These are phyloP conservation scores for Amborella trichopoda DNA, from an alignment of 164 flowering plant species.

Conservation along the genomic window DNA sequence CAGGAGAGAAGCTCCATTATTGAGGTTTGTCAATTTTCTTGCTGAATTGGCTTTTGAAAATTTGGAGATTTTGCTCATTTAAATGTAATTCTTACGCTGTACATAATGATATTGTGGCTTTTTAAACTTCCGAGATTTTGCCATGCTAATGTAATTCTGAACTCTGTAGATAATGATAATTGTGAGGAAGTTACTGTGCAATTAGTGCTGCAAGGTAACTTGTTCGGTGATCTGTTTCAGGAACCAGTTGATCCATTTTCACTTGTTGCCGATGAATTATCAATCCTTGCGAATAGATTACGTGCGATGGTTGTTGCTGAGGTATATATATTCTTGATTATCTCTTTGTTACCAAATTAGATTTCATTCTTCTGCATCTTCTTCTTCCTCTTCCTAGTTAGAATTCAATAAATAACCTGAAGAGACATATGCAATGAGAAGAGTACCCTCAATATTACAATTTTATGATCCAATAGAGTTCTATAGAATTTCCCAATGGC, in stretches of 20 bases:
- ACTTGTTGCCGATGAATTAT: conserved; percentile 92
- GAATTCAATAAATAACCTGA: no score
- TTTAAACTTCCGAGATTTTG: background rate
- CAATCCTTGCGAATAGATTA: conserved; percentile 55
- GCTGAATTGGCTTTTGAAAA: background rate
- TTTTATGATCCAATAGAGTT: no score
- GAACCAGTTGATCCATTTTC: conserved; percentile 84
- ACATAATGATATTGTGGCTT: background rate
- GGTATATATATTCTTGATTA: conserved; percentile 25
- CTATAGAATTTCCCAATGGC: no score
- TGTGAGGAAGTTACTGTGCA: background rate
- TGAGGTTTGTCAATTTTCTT: conserved; percentile 35
- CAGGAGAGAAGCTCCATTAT: conserved; percentile 43
- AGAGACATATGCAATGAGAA: no score
- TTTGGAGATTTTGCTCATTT: conserved; percentile 4
- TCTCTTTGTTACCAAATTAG: no score
- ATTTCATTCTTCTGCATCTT: no score
- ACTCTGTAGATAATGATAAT: background rate
- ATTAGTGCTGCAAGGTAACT: background rate
- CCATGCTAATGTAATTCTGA: background rate
- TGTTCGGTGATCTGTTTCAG: conserved; percentile 18
- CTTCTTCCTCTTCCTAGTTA: no score
- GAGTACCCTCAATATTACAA: no score
- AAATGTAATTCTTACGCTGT: background rate
- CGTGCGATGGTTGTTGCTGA: conserved; percentile 82